A percentile compares a stretch with the other conserved stretches of the same genome.
Evolutionary conservation across 2,329 filamentous ascomycete species (phyloP).

Genomic region (Sphaerulina vaccinii): DNA sequence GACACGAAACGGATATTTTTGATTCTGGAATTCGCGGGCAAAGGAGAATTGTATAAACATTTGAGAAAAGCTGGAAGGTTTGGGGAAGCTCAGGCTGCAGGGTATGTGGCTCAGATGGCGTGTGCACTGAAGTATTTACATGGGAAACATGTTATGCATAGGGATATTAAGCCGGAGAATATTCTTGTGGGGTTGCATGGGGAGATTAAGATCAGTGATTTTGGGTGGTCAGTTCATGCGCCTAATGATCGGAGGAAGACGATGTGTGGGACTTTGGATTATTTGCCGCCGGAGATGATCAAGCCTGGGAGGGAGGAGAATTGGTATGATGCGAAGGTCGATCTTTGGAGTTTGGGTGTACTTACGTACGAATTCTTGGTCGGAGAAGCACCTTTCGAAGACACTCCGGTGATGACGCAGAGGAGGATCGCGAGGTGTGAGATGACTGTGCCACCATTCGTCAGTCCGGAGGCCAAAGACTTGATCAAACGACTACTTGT

Average conservation of each 20-base stretch:
- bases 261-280: slow-evolving; percentile 96
- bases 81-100: slow-evolving; percentile 80
- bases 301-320: slow-evolving; percentile 75
- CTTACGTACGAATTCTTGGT: slow-evolving; percentile 95
- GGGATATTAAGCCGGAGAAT: slow-evolving; percentile 97
- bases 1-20: slow-evolving; percentile 85
- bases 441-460: slow-evolving; percentile 87
- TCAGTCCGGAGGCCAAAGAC: slow-evolving; percentile 86
- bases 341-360: slow-evolving; percentile 93
- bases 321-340: slow-evolving; percentile 92
- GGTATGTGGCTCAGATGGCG: slow-evolving; percentile 90
- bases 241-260: slow-evolving; percentile 91
- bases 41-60: slow-evolving; percentile 86
- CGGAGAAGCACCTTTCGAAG: slow-evolving; percentile 95
- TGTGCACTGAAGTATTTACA: slow-evolving; percentile 85
- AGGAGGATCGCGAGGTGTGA: slow-evolving; percentile 83
- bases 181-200: slow-evolving; percentile 94
- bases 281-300: slow-evolving; percentile 97
- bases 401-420: slow-evolving; percentile 92
- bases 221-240: slow-evolving; percentile 97
- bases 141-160: slow-evolving; percentile 95
- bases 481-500: slow-evolving; percentile 89
- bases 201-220: slow-evolving; percentile 98
- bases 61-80: slow-evolving; percentile 75
- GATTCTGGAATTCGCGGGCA: slow-evolving; percentile 81